Percentiles rank a stretch among this genome's conserved stretches.
phyloP scores from a whole-genome alignment of 1,284 basidiomycete genomes.

The Cutaneotrichosporon daszewskae region DNA sequence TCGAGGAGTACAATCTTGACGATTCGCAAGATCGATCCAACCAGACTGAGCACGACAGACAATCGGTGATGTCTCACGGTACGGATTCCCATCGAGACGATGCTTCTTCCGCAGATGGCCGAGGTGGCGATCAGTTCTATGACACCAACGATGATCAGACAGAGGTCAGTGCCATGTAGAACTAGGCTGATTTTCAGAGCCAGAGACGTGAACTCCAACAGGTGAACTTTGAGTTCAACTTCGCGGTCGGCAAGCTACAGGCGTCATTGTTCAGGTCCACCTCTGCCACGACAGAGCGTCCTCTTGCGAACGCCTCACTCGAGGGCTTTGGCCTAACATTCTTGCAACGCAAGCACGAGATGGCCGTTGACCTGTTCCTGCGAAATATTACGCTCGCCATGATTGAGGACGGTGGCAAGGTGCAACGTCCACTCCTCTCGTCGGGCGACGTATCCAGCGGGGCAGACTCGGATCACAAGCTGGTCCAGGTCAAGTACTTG shows the following conservation, averaged over 20 bases:
- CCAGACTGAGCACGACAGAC: conserved; percentile 30
- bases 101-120: conserved; percentile 16
- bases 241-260: conserved; percentile 81
- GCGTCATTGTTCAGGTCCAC: conserved; percentile 68
- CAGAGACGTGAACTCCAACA: conserved; percentile 60
- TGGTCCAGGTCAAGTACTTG: conserved; percentile 78
- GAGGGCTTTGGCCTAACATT: conserved; percentile 74
- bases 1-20: conserved; percentile 65
- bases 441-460: conserved; percentile 55
- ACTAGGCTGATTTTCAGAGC: conserved; percentile 49
- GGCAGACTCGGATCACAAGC: conserved; percentile 53
- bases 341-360: conserved; percentile 71
- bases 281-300: conserved; percentile 32
- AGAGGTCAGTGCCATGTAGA: too few species aligned
- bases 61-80: conserved; percentile 39
- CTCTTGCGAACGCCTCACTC: conserved; percentile 72
- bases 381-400: conserved; percentile 58
- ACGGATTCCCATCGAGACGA: conserved; percentile 45
- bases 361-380: conserved; percentile 80
- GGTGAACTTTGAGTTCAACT: conserved; percentile 80
- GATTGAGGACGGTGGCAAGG: conserved; percentile 53
- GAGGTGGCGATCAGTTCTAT: conserved; percentile 59
- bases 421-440: conserved; percentile 68
- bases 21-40: conserved; percentile 20
- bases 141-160: conserved; percentile 64